These are phyloP conservation scores for Asclepias syriaca DNA, from an alignment of 257 asterid species.

Conservation along the genomic window DNA sequence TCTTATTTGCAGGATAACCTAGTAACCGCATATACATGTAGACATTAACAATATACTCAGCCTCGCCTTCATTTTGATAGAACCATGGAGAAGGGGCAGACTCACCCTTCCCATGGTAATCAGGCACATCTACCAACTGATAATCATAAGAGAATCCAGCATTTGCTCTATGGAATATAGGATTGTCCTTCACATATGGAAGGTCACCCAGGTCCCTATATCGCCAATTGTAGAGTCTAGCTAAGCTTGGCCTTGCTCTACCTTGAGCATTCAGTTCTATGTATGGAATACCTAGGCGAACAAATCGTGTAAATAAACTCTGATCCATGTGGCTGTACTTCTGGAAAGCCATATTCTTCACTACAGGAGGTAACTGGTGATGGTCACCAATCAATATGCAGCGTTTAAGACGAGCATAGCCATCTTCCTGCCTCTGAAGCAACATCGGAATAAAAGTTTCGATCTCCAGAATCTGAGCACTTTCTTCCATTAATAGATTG, in stretches of 20 bases:
- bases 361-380: conserved; percentile 99
- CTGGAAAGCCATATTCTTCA: conserved; percentile 99
- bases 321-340: conserved; percentile 99
- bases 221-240: conserved; percentile 94
- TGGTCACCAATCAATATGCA: conserved; percentile 98
- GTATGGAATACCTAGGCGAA: conserved; percentile 91
- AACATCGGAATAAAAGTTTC: conserved; percentile 97
- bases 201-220: conserved; percentile 96
- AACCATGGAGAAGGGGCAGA: conserved; percentile 99
- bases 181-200: conserved; percentile 61
- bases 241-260: conserved; percentile 96
- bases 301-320: conserved; percentile 94
- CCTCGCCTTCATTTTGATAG: conserved; percentile 99
- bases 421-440: conserved; percentile 99
- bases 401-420: conserved; percentile 95
- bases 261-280: conserved; percentile 99
- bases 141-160: conserved; percentile 85
- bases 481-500: conserved; percentile 96
- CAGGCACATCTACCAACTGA: conserved; percentile 90
- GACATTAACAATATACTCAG: conserved; percentile 89
- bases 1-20: conserved; percentile 93
- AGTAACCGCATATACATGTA: conserved; percentile 95
- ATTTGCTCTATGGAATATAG: conserved; percentile 66
- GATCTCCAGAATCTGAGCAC: conserved; percentile 98
- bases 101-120: conserved; percentile 91